A percentile compares a stretch with the other conserved stretches of the same genome.
Conservation (phyloP, 768 basidiomycete species). For the Podaxis sp. region DNA sequence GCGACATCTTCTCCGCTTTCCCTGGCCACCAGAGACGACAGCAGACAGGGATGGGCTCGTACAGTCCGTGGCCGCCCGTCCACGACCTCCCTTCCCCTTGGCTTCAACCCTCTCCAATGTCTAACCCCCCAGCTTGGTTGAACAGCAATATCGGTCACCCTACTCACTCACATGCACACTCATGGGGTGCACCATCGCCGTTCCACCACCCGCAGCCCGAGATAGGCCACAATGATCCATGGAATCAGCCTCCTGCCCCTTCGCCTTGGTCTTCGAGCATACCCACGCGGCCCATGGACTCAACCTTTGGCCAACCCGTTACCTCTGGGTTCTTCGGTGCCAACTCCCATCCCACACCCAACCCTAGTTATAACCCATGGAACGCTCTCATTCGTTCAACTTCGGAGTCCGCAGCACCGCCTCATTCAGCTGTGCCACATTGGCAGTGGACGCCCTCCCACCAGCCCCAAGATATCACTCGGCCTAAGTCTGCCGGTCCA, state of each 20-base stretch:
- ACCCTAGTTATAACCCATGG: neutral
- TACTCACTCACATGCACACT: neutral
- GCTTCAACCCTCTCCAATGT: neutral
- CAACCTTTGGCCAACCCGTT: slow-evolving; percentile 7
- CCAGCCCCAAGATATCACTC: neutral
- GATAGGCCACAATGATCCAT: neutral
- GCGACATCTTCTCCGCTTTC: slow-evolving; percentile 1
- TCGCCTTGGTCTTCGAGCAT: neutral
- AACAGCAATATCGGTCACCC: neutral
- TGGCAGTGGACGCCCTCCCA: neutral
- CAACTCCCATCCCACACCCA: neutral
- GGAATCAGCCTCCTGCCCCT: neutral
- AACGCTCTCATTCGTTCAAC: slow-evolving; percentile 1
- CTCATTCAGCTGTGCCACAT: neutral
- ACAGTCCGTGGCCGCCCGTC: neutral
- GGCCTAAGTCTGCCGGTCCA: slow-evolving; percentile 1
- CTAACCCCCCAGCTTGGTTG: slow-evolving; percentile 2
- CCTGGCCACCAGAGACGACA: slow-evolving; percentile 2
- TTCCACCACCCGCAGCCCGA: neutral
- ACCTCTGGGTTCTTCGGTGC: slow-evolving; percentile 6
- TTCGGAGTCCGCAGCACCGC: neutral
- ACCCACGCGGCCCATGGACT: neutral
- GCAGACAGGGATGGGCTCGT: neutral
- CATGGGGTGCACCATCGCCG: slow-evolving; percentile 3
- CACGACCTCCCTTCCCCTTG: neutral